phyloP scores from a whole-genome alignment of 2,329 filamentous ascomycete genomes.

The Paecilomyces dactylethromorphus region DNA sequence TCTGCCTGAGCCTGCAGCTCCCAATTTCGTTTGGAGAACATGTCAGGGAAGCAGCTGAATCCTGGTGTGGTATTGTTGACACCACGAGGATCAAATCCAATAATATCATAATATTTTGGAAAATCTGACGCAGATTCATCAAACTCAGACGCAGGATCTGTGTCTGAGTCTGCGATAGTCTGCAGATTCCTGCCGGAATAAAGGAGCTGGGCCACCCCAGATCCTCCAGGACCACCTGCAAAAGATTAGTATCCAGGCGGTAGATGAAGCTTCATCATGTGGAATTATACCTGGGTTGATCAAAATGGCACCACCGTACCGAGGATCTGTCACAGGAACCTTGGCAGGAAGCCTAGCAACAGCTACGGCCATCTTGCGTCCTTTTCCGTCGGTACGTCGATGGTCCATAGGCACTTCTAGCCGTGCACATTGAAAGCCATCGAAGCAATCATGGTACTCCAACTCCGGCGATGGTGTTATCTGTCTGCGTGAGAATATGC shows the following conservation, averaged over 20 bases:
- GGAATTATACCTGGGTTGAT: conserved; percentile 36
- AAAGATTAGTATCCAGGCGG: conserved; percentile 1
- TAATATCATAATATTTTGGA: conserved; percentile 32
- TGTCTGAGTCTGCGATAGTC: conserved; percentile 29
- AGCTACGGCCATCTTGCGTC: conserved; percentile 35
- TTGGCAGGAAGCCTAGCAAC: conserved; percentile 42
- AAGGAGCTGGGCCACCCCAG: conserved; percentile 31
- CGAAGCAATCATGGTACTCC: conserved; percentile 38
- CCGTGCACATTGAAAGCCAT: conserved; percentile 43
- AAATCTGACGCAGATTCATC: background rate
- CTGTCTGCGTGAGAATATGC: conserved; percentile 6
- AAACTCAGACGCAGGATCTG: conserved; percentile 8
- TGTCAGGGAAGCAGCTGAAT: conserved; percentile 34
- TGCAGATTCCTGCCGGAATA: conserved; percentile 28
- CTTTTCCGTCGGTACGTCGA: conserved; percentile 25
- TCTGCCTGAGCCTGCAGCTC: conserved; percentile 27
- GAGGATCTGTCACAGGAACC: conserved; percentile 32
- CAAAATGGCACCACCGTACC: conserved; percentile 42
- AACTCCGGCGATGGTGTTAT: conserved; percentile 22
- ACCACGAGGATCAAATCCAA: conserved; percentile 40
- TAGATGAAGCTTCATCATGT: conserved; percentile 1
- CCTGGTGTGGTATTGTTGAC: conserved; percentile 36
- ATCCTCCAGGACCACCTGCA: conserved; percentile 38
- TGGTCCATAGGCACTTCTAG: conserved; percentile 45
- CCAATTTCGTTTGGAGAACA: conserved; percentile 23